Percentiles rank a stretch among this genome's conserved stretches.
These are phyloP conservation scores for Metarhizium album DNA, from an alignment of 2,329 filamentous ascomycete species.

Conservation along the genomic window DNA sequence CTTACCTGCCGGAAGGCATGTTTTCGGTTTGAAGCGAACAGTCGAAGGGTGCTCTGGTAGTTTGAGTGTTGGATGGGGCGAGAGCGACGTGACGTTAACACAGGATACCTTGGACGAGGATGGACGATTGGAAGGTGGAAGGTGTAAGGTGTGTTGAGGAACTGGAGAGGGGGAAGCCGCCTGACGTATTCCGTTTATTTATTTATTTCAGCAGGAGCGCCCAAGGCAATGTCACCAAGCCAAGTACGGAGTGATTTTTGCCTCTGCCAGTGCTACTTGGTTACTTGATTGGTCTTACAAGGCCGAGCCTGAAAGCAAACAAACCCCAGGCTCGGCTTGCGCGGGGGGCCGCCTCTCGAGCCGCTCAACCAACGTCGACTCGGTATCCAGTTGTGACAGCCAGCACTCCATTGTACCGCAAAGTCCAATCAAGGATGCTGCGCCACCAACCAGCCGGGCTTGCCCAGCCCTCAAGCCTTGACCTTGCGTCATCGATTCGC, in stretches of 20 bases:
- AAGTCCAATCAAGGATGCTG: not conserved
- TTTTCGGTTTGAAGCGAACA: constrained; percentile 17
- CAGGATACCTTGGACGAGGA: not conserved
- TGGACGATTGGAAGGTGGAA: not conserved
- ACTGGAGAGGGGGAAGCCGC: not conserved
- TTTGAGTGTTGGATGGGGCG: no score
- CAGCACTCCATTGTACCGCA: no score
- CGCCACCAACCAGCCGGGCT: not conserved
- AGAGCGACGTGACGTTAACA: not conserved
- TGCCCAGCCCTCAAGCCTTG: not conserved
- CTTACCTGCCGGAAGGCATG: constrained; percentile 49
- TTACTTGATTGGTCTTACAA: not conserved
- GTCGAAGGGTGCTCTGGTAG: no score
- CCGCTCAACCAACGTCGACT: not conserved
- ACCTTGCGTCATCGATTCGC: not conserved
- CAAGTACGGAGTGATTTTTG: not conserved
- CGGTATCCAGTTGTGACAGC: not conserved
- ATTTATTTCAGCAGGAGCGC: not conserved
- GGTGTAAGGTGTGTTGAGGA: no score
- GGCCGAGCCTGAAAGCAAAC: not conserved
- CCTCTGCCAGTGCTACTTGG: not conserved
- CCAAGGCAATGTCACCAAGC: not conserved
- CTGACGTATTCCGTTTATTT: not conserved
- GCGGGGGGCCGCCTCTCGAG: not conserved
- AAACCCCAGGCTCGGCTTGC: not conserved